phyloP scores from a whole-genome alignment of 2,329 filamentous ascomycete species.

The Colletotrichum ledebouriae region DNA sequence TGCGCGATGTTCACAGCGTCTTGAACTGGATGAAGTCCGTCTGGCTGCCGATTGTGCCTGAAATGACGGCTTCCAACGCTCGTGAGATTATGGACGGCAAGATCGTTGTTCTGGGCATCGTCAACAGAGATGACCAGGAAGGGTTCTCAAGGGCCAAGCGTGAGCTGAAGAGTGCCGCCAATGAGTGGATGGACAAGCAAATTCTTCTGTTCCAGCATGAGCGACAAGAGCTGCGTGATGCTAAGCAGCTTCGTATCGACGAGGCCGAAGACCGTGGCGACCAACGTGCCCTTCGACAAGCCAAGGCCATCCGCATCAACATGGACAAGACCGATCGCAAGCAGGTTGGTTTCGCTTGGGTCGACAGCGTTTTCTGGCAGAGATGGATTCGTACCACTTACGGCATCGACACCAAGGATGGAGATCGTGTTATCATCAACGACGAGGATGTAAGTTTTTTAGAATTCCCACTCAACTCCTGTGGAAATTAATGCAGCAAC shows the following conservation, averaged over 20 bases:
- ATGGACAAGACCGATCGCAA: conserved; percentile 90
- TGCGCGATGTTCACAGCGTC: conserved; percentile 85
- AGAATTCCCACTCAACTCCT: not conserved
- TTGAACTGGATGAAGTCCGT: conserved; percentile 95
- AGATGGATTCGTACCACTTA: conserved; percentile 97
- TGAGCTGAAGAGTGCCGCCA: conserved; percentile 94
- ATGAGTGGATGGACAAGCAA: conserved; percentile 99
- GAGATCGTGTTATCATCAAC: conserved; percentile 95
- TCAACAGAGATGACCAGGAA: conserved; percentile 83
- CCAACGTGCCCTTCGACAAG: conserved; percentile 84
- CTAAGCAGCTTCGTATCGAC: conserved; percentile 95
- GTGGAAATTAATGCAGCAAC: conserved; percentile 24
- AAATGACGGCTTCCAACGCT: conserved; percentile 91
- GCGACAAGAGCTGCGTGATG: conserved; percentile 90
- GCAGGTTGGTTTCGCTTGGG: conserved; percentile 95
- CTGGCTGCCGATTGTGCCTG: conserved; percentile 95
- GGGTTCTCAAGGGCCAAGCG: conserved; percentile 83
- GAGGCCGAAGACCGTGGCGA: conserved; percentile 95
- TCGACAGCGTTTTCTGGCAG: conserved; percentile 97
- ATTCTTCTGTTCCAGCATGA: conserved; percentile 92
- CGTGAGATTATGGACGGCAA: conserved; percentile 95
- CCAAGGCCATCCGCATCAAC: conserved; percentile 91
- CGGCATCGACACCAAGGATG: conserved; percentile 87
- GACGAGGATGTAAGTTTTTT: conserved; percentile 88
- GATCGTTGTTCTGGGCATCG: conserved; percentile 91